Percentiles rank a stretch among this genome's conserved stretches.
phyloP scores from a whole-genome alignment of 371 early-diverging fungal species.

The Apophysomyces variabilis region DNA sequence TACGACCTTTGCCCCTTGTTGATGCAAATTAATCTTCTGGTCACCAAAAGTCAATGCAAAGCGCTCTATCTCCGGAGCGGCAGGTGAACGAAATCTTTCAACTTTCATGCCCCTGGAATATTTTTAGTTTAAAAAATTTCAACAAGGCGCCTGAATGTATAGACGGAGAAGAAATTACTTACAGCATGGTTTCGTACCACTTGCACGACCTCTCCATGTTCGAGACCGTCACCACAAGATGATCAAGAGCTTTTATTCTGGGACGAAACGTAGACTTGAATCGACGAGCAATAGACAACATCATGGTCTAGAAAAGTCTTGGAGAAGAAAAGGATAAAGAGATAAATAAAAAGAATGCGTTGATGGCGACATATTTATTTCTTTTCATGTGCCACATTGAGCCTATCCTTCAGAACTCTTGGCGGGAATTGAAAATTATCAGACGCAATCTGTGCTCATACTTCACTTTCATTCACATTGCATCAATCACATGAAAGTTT shows the following conservation, averaged over 20 bases:
- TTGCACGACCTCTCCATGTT: conserved; percentile 18
- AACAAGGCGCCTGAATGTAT: not conserved
- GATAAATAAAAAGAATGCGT: not conserved
- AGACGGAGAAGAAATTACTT: not conserved
- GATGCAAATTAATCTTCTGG: conserved; percentile 29
- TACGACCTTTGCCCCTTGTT: conserved; percentile 13
- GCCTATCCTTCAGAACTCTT: too few species aligned
- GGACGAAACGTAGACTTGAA: conserved; percentile 16
- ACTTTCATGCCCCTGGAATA: conserved; percentile 14
- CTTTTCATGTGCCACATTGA: too few species aligned
- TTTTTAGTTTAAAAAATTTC: not conserved
- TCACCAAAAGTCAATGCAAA: conserved; percentile 19
- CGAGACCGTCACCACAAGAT: conserved; percentile 21
- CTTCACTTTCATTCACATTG: too few species aligned
- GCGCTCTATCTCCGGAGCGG: conserved; percentile 15
- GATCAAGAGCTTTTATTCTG: conserved; percentile 16
- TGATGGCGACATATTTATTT: not conserved
- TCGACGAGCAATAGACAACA: not conserved
- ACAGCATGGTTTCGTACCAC: conserved; percentile 28
- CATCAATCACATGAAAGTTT: too few species aligned
- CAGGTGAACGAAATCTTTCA: conserved; percentile 16
- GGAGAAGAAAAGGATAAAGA: conserved; percentile 2
- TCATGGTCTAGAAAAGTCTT: not conserved
- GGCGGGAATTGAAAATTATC: too few species aligned
- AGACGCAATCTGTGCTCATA: too few species aligned